Percentiles rank a stretch among this genome's conserved stretches.
Conservation (phyloP, 805 yeast genomes). For the Lachancea lanzarotensis region DNA sequence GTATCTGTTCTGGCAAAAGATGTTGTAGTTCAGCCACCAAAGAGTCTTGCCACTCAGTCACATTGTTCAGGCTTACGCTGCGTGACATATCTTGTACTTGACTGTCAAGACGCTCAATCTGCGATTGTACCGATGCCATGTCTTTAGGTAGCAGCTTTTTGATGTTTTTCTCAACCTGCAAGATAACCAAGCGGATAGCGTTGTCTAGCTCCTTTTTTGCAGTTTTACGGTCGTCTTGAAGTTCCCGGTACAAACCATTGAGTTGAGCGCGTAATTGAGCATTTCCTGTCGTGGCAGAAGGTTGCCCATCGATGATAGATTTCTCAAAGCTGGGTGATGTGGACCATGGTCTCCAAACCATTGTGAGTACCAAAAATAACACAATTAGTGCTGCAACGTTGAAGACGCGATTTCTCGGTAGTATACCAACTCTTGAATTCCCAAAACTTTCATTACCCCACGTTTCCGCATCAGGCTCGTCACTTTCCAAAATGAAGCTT, state of each 20-base stretch:
- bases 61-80: constrained; percentile 15
- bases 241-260: constrained; percentile 25
- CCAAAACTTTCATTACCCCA: background rate
- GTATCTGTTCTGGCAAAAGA: constrained; percentile 27
- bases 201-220: constrained; percentile 25
- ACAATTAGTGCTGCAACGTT: background rate
- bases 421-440: background rate
- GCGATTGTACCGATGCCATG: constrained; percentile 19
- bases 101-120: constrained; percentile 18
- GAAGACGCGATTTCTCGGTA: background rate
- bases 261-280: constrained; percentile 19
- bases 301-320: background rate
- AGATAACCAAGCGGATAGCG: constrained; percentile 24
- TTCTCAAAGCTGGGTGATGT: background rate
- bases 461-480: constrained; percentile 10
- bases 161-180: constrained; percentile 30
- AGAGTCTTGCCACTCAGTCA: constrained; percentile 22
- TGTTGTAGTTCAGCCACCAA: constrained; percentile 17
- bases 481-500: constrained; percentile 17
- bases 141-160: constrained; percentile 26
- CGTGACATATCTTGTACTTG: constrained; percentile 18
- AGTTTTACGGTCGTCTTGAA: constrained; percentile 20
- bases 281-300: background rate
- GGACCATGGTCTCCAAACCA: background rate
- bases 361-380: background rate